Evolutionary conservation across 2,329 filamentous ascomycete genomes (phyloP), one percentile per base, ranked within the genome.

Genomic region (Fusarium sp.): DNA sequence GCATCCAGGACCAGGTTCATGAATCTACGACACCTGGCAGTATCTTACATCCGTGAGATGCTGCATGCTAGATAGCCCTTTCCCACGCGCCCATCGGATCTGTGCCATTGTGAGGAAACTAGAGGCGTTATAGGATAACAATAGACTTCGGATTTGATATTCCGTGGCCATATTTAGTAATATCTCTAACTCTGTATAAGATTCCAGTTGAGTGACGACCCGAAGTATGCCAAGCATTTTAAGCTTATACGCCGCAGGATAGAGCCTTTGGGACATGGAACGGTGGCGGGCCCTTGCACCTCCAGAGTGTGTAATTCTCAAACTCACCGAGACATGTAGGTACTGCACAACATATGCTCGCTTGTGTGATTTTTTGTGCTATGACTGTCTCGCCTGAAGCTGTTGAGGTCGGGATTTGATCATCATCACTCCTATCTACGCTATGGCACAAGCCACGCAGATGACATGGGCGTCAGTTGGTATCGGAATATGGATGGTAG

Each of bases 261-360:
- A 65, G 60, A 68, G 45, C 46, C 51, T 63, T 40, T 67, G 35
- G 54, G 57, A 61, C 53, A 58, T 64, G 53, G 56, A 54, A 67
- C 61, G 56, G 62, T 72, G 72, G 71, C 69, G 67, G 48, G 59
- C 55, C 56, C 60, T 56, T 41, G 46, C 61, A 17, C n/a, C 35
- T 9, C 35, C n/a, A 37, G 15, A 35, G 35, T 37, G 35, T 43
- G 24, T 32, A 45, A 32, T 32, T 60, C 49, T 58, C 63, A 71
- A 73, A 66, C 71, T 74, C 70, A 73, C 66, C 71, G 62, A 71
- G 64, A 59, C 56, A 33, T 32, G 35, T n/a, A n/a, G n/a, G n/a
- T 47, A 28, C 41, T 39, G 11, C 39, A 40, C 17, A 10, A 8
- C 43, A 40, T 17, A 10, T n/a, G 44, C 50, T 70, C 61, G 53